Evolutionary conservation across 495 filamentous ascomycete species (phyloP), one percentile per base, ranked within the genome.

Genomic region (Clohesyomyces aquaticus): DNA sequence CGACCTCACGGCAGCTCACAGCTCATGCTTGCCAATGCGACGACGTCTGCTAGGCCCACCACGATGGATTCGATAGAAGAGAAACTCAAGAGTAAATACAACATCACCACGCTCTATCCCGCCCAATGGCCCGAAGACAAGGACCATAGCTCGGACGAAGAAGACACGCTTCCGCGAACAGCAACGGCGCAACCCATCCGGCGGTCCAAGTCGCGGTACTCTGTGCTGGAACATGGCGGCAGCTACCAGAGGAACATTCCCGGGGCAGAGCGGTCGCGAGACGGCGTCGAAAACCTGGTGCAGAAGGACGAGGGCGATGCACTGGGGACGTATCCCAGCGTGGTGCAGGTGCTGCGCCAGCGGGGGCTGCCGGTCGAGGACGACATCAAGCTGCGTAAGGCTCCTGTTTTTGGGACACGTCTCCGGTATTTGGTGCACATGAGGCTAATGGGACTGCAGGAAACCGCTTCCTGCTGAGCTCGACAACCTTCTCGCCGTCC

Each of bases 231-330:
- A 74, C 81, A 87, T 59, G 85, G 81, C 51, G 81, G 86, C 32
- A 89, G 86, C 76, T 84, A 84, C 64, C 80, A 85, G 68, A 80
- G 79, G 69, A 89, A 83, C 56, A 79, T 88, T 14, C 83, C 88
- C 16, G 89, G 89, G 3, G 85, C 87, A 32, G 83, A 90, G 67
- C 88, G 80, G 71, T 86, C 83, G 18, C 83, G 79, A 35, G 83
- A 87, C 69, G 83, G 82, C 26, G 79, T 88, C 45, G 88, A 90
- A 65, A 93, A 87, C 68, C 72, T 91, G 48, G 88, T 91, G 18
- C 90, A 91, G 71, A 85, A 86, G 66, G 94, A 98, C 72, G 94
- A 98, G 73, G 85, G 91, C 0, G 94, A 98, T 73, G 91, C 94
- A 1, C 75, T 98, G 45, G 94, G 94, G 0, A 82, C 81, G 11